A percentile compares a stretch with the other conserved stretches of the same genome.
These are phyloP conservation scores for Phytophthora sp. DNA, from an alignment of 352 stramenopile genomes.

Conservation along the genomic window DNA sequence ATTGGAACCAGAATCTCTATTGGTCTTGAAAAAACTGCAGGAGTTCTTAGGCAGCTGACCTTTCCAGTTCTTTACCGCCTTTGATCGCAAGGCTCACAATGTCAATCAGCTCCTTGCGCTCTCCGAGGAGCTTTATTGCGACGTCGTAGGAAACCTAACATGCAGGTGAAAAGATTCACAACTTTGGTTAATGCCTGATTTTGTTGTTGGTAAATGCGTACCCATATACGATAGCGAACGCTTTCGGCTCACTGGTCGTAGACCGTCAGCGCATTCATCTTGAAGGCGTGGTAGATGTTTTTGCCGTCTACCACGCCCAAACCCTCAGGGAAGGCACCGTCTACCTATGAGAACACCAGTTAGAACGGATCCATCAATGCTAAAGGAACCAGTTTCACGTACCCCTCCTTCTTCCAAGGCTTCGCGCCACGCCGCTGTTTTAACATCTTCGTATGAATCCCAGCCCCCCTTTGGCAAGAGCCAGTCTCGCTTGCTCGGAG, in stretches of 20 bases:
- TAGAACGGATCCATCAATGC: too few species aligned
- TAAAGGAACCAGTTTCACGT: conserved; percentile 3
- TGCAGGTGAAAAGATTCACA: not conserved
- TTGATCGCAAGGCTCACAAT: conserved; percentile 4
- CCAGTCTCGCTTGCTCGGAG: conserved; percentile 12
- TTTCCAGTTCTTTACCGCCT: not conserved
- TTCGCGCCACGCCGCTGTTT: conserved; percentile 7
- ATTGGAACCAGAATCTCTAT: too few species aligned
- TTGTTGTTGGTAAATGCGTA: not conserved
- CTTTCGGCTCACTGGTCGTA: conserved; percentile 27
- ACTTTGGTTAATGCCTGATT: not conserved
- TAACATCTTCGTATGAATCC: conserved; percentile 5
- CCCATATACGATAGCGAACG: conserved; percentile 20
- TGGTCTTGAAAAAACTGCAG: too few species aligned
- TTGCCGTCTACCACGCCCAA: not conserved
- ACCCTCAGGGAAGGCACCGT: not conserved
- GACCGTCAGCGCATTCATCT: conserved; percentile 4
- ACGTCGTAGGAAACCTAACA: conserved; percentile 21
- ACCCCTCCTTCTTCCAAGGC: conserved; percentile 27
- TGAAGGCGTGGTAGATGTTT: conserved; percentile 2
- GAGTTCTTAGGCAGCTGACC: too few species aligned
- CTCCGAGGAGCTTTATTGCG: not conserved
- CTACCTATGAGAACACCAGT: not conserved
- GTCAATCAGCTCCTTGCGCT: conserved; percentile 1
- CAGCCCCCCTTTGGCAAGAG: conserved; percentile 25